Percentiles rank a stretch among this genome's conserved stretches.
phyloP scores from a whole-genome alignment of 495 filamentous ascomycete species.

The Penicillium daleae region DNA sequence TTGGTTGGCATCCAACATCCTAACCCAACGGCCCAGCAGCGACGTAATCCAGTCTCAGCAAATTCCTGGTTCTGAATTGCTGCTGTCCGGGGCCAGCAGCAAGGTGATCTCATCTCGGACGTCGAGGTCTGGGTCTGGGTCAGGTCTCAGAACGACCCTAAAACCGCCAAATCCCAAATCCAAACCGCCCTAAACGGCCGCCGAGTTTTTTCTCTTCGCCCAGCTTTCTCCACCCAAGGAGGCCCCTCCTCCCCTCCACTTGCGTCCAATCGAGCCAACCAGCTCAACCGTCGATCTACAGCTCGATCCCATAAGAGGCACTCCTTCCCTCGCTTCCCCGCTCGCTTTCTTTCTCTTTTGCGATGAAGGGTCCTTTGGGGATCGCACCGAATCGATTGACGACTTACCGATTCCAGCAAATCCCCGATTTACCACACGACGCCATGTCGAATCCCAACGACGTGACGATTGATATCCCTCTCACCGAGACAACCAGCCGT shows the following conservation, averaged over 20 bases:
- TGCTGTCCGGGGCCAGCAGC: not conserved
- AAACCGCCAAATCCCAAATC: not conserved
- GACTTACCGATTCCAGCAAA: slow-evolving; percentile 49
- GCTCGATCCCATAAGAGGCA: slow-evolving; percentile 14
- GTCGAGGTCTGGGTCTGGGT: not conserved
- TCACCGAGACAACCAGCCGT: slow-evolving; percentile 48
- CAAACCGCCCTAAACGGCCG: slow-evolving; percentile 7
- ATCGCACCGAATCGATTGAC: slow-evolving; percentile 44
- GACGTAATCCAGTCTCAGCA: not conserved
- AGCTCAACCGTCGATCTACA: slow-evolving; percentile 16
- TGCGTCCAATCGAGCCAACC: slow-evolving; percentile 8
- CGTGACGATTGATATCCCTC: slow-evolving; percentile 62
- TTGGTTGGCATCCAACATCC: slow-evolving; percentile 12
- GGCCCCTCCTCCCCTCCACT: not conserved
- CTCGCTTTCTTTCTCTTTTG: slow-evolving; percentile 7
- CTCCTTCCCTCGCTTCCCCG: slow-evolving; percentile 1
- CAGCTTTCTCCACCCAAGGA: slow-evolving; percentile 7
- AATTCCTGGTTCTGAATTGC: slow-evolving; percentile 3
- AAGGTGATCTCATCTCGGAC: not conserved
- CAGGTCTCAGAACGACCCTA: not conserved
- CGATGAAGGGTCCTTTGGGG: slow-evolving; percentile 42
- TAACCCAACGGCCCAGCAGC: slow-evolving; percentile 10
- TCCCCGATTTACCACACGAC: slow-evolving; percentile 45
- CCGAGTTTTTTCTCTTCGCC: not conserved
- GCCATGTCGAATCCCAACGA: slow-evolving; percentile 56